Percentiles rank a stretch among this genome's conserved stretches.
These are phyloP conservation scores for Cladorrhinum samala DNA, from an alignment of 495 filamentous ascomycete genomes.

Conservation along the genomic window DNA sequence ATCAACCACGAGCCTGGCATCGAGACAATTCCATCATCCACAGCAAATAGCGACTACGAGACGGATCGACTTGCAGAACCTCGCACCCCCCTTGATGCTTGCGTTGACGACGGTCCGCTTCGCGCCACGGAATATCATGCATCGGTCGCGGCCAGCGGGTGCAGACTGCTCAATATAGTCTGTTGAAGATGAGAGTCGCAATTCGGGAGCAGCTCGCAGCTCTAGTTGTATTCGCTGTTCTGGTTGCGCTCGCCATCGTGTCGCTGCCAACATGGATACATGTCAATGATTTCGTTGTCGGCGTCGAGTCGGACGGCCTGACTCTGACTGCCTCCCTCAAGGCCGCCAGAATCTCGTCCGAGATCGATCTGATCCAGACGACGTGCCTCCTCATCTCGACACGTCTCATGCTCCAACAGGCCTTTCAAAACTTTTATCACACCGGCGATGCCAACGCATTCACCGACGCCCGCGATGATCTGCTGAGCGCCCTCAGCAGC, in stretches of 20 bases:
- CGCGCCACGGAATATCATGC: constrained; percentile 19
- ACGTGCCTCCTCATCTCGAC: constrained; percentile 61
- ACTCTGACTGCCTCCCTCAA: constrained; percentile 79
- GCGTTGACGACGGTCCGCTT: neutral
- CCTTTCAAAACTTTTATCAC: constrained; percentile 55
- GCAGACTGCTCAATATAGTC: constrained; percentile 29
- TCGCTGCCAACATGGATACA: constrained; percentile 58
- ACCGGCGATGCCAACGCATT: constrained; percentile 45
- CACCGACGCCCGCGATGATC: constrained; percentile 48
- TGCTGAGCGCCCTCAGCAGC: constrained; percentile 53
- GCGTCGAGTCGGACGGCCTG: constrained; percentile 52
- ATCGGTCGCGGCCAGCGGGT: constrained; percentile 8
- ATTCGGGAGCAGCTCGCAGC: constrained; percentile 77
- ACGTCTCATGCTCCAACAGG: constrained; percentile 58
- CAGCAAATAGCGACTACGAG: no score
- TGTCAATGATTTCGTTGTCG: constrained; percentile 66
- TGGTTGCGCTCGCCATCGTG: constrained; percentile 55
- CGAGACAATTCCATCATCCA: no score
- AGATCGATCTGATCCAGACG: constrained; percentile 66
- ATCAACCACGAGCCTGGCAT: no score
- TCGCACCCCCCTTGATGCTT: no score
- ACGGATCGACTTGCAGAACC: no score
- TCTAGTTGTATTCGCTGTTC: constrained; percentile 63
- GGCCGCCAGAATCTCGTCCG: constrained; percentile 69
- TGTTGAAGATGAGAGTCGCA: constrained; percentile 65